Base-by-base conservation (phyloP, 2,329 filamentous ascomycete genomes). In the Diplodia seriata region DNA sequence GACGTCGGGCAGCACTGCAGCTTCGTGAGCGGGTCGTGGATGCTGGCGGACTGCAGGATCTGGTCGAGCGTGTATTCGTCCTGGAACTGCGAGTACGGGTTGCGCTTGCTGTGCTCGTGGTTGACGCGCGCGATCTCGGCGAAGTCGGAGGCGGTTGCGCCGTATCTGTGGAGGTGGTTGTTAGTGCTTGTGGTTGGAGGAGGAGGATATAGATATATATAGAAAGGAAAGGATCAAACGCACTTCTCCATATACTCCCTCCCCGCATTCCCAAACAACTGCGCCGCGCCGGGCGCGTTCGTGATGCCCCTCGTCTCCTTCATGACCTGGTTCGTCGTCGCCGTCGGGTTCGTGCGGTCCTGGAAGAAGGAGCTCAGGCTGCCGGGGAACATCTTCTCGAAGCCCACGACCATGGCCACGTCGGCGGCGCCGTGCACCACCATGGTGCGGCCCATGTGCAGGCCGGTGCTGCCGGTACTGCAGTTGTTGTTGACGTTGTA, bases 401-500 rank as follows among this genome's bases (percentile, higher is more conserved):
- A 98, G 4, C 94, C 95, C 23, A 98, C 88, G 0, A 98, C 94
- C 69, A 98, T 83, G 23, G 97, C 89, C 77, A 93, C 97, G 80
- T 97, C 92, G 1, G 93, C 91, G 15, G 88, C 91, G 40, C 94
- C 94, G 73, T 91, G 86, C 7, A 88, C 85, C 73, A 97, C 89
- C 78, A 96, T 85, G 65, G 90, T 92, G 40, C 93, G 85, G 1
- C 87, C 95, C 86, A 98, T 90, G 76, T 90, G 89, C 68, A 98
- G 83, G 9, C 94, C 95, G 0, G 94, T 97, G 4, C 90, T 93
- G n/a, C 94, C 95, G 0, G 94, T 98, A 4, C 92, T 92, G 85
- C 94, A 98, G 84, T 97, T 97, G 86, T 98, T 98, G 87, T 97
- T 98, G 76, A 97, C 93, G 76, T 98, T 98, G 85, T 96, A 94